Evolutionary conservation across 2,329 filamentous ascomycete species (phyloP).

Genomic region (Neodidymelliopsis sp.): DNA sequence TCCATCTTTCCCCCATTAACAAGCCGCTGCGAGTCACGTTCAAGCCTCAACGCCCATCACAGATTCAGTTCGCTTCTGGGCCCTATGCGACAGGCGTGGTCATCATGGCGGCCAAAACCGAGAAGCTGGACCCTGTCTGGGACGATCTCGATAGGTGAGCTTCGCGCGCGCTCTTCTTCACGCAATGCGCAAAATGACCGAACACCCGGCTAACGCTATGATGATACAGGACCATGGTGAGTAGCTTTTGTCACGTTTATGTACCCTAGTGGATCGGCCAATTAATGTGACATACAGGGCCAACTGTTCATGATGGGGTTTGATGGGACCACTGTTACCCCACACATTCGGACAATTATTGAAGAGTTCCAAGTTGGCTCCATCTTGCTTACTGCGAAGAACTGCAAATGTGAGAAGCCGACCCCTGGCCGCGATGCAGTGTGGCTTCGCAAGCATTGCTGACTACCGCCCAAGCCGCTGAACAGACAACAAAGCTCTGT

Average conservation of each 20-base stretch:
- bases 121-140: conserved; percentile 64
- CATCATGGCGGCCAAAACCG: conserved; percentile 57
- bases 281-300: conserved; percentile 66
- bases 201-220: conserved; percentile 44
- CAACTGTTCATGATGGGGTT: conserved; percentile 86
- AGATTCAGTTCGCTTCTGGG: conserved; percentile 32
- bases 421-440: conserved; percentile 14
- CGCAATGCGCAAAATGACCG: conserved; percentile 35
- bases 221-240: conserved; percentile 55
- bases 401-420: conserved; percentile 73
- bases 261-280: conserved; percentile 34
- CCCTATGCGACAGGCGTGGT: conserved; percentile 55
- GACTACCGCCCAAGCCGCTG: conserved; percentile 70
- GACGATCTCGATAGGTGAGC: conserved; percentile 78
- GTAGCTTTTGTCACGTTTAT: conserved; percentile 27
- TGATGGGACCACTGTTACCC: conserved; percentile 83
- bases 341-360: conserved; percentile 81
- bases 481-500: conserved; percentile 86
- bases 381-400: conserved; percentile 83
- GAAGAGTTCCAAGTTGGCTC: conserved; percentile 87
- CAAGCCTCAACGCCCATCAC: conserved; percentile 38
- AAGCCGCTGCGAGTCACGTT: conserved; percentile 44
- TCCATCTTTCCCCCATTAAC: conserved; percentile 44
- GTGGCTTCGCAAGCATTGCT: conserved; percentile 20
- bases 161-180: conserved; percentile 32